These are phyloP conservation scores for Nephelium lappaceum DNA, from an alignment of 345 rosid species.

Conservation along the genomic window DNA sequence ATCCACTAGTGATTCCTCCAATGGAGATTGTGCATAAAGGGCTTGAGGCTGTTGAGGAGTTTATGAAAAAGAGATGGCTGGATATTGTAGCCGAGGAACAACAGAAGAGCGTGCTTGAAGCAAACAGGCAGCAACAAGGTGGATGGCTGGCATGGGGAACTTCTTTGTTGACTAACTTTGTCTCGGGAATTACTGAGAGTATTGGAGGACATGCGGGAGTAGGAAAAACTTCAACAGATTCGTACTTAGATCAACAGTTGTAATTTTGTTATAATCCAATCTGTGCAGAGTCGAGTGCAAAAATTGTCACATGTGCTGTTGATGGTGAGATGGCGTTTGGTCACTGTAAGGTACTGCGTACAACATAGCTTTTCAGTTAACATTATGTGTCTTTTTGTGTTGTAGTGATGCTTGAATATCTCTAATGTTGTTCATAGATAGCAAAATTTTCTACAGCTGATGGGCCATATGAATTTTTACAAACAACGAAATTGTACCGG, in stretches of 20 bases:
- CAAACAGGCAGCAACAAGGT: constrained; percentile 54
- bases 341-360: background rate
- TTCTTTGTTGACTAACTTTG: constrained; percentile 59
- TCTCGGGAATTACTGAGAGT: constrained; percentile 44
- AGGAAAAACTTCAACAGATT: constrained; percentile 44
- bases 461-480: background rate
- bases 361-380: background rate
- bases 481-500: background rate
- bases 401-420: background rate
- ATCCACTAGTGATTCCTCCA: constrained; percentile 76
- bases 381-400: background rate
- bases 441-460: background rate
- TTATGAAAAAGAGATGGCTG: constrained; percentile 79
- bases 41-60: constrained; percentile 68
- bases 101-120: constrained; percentile 54
- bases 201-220: constrained; percentile 42
- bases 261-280: constrained; percentile 27
- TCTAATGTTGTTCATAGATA: too few species aligned
- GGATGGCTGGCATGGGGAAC: constrained; percentile 82
- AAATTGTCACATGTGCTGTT: background rate
- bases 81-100: constrained; percentile 62
- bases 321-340: background rate
- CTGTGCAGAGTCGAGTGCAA: background rate
- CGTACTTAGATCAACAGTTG: constrained; percentile 56
- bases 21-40: constrained; percentile 66